phyloP scores from a whole-genome alignment of 202 grass and related monocot species.

The Carex arenaria region DNA sequence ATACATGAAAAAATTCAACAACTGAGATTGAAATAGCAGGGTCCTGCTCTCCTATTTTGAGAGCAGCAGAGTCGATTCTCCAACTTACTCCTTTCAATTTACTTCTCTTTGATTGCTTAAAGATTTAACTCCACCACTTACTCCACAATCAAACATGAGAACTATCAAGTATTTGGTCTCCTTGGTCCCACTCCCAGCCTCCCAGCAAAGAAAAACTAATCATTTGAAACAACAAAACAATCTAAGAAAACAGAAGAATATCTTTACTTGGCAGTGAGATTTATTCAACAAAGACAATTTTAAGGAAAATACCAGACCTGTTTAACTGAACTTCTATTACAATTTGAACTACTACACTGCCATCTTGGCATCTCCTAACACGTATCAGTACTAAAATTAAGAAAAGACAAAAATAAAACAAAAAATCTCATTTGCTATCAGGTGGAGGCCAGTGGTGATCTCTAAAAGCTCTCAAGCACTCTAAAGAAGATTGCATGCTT shows the following conservation, averaged over 20 bases:
- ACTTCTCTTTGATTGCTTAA: no score
- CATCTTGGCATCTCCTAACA: neutral
- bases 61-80: no score
- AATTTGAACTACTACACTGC: neutral
- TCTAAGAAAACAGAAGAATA: neutral
- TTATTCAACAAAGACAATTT: neutral
- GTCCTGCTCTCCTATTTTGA: no score
- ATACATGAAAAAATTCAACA: no score
- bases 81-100: no score
- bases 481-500: constrained; percentile 47
- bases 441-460: constrained; percentile 48
- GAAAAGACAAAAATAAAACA: neutral
- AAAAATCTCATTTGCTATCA: constrained; percentile 13
- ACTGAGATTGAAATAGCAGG: no score
- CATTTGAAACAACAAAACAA: neutral
- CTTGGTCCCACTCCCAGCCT: neutral
- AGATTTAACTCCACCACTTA: no score
- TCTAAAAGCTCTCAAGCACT: constrained; percentile 65
- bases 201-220: neutral
- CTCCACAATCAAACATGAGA: no score
- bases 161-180: neutral
- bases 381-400: neutral
- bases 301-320: neutral
- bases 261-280: neutral
- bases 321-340: neutral